Percentiles rank a stretch among this genome's conserved stretches.
These are phyloP conservation scores for Eucalyptus guilfoylei DNA, from an alignment of 345 rosid genomes.

Conservation along the genomic window DNA sequence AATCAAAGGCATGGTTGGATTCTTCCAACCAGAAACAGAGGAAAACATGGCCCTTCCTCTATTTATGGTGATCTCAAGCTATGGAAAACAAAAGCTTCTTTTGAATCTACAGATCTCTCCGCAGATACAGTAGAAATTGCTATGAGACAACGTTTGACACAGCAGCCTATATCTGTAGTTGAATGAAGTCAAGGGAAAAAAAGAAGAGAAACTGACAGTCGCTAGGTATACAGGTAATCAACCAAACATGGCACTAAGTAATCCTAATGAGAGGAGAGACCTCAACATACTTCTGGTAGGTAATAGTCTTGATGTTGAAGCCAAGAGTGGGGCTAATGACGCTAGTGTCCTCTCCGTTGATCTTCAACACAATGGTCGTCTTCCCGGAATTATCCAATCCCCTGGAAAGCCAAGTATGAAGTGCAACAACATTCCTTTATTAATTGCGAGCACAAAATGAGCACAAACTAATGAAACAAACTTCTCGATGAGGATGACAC, in stretches of 20 bases:
- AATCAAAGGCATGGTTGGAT: background rate
- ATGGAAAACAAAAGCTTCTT: background rate
- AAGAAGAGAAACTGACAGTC: background rate
- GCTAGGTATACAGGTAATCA: background rate
- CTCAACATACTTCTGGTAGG: slow-evolving; percentile 47
- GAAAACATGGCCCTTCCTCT: background rate
- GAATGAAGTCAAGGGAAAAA: background rate
- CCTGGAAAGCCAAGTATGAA: slow-evolving; percentile 9
- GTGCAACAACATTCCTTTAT: background rate
- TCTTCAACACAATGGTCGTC: slow-evolving; percentile 86
- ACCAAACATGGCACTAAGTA: background rate
- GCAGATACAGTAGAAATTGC: background rate
- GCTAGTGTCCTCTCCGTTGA: slow-evolving; percentile 89
- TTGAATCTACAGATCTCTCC: background rate
- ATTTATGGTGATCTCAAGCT: background rate
- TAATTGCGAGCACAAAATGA: background rate
- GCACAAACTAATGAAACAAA: background rate
- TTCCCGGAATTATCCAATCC: slow-evolving; percentile 95
- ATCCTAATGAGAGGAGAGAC: background rate
- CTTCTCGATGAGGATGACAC: background rate
- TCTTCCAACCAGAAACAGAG: background rate
- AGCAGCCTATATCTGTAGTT: background rate
- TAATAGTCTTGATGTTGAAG: slow-evolving; percentile 79
- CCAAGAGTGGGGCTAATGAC: slow-evolving; percentile 91
- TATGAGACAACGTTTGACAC: background rate